Evolutionary conservation across 257 asterid genomes (phyloP), one percentile per base, ranked within the genome.

Genomic region (Nicotiana knightiana): DNA sequence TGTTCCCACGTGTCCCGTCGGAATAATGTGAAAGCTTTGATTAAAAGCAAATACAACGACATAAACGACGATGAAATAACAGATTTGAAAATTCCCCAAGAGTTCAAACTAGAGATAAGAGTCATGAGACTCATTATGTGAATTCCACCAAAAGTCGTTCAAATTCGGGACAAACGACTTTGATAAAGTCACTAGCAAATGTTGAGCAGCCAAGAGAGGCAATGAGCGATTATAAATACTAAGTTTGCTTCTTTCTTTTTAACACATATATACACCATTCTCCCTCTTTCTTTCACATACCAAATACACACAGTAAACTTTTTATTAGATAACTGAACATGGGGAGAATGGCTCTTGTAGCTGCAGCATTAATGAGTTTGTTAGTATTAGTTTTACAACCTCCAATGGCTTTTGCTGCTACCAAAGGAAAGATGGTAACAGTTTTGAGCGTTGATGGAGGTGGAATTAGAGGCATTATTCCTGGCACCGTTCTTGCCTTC

Each of bases 371-470:
- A 51, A 51, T 89, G 9, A 28, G 15, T 83, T 65, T 90, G 68
- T 39, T 87, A 2, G 68, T 66, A 18, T 80, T 81, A 10, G n/a
- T 83, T 26, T 7, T 81, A 12, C 67, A 54, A 53, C 37, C 58
- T 59, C 88, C 89, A 51, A 16, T 71, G 61, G 85, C 82, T 6
- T 21, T 9, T 82, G 89, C 90, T 57, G 87, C 80, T 3, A 82
- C 84, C 13, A 90, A 87, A 63, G 93, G 89, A 28, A 89, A 57
- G 79, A 67, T 62, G 80, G 91, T 85, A 32, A 89, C 92, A 2
- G 64, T 91, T 17, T 76, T 91, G 87, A 91, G 94, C 18, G 78
- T 92, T 62, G 96, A 92, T 61, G 96, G 96, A 6, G 96, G 96
- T 61, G 96, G 96, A 55, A 66, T 92, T 6, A 83, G 96, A 83